Evolutionary conservation across 1,284 basidiomycete species (phyloP).

Genomic region (Trametes pubescens): DNA sequence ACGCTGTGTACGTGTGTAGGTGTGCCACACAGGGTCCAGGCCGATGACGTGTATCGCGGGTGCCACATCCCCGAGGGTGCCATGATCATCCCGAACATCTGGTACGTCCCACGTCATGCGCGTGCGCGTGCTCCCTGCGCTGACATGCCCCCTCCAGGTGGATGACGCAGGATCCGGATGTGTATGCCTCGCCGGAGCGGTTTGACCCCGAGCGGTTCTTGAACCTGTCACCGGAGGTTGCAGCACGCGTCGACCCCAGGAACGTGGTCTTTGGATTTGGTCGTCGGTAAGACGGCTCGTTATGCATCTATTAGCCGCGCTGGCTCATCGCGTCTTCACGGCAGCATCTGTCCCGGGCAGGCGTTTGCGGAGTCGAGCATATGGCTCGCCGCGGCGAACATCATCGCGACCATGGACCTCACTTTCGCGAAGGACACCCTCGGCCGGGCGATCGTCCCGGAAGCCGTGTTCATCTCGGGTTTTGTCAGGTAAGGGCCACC

Average conservation of each 20-base stretch:
- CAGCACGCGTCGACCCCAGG: slow-evolving; percentile 28
- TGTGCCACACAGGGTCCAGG: slow-evolving; percentile 34
- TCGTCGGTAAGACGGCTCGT: slow-evolving; percentile 22
- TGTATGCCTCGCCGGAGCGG: slow-evolving; percentile 33
- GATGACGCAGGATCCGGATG: slow-evolving; percentile 34
- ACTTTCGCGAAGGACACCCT: slow-evolving; percentile 26
- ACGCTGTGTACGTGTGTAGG: slow-evolving; percentile 23
- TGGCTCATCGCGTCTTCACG: neutral
- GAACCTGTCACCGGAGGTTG: slow-evolving; percentile 23
- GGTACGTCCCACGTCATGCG: slow-evolving; percentile 25
- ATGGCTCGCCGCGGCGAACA: slow-evolving; percentile 35
- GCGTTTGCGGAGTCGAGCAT: slow-evolving; percentile 35
- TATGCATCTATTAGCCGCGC: neutral
- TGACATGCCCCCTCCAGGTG: slow-evolving; percentile 27
- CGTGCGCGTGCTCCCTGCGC: neutral
- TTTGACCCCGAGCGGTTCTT: slow-evolving; percentile 38
- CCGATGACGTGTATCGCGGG: slow-evolving; percentile 36
- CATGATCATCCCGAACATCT: slow-evolving; percentile 39
- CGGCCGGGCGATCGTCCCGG: slow-evolving; percentile 31
- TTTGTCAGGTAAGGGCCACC: slow-evolving; percentile 28
- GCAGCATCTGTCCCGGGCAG: slow-evolving; percentile 37
- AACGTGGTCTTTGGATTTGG: slow-evolving; percentile 40
- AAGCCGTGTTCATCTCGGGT: slow-evolving; percentile 29
- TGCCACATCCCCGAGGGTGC: slow-evolving; percentile 34
- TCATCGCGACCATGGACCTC: slow-evolving; percentile 38